phyloP scores from a whole-genome alignment of 2,329 filamentous ascomycete genomes.

The Parastagonospora nodorum region DNA sequence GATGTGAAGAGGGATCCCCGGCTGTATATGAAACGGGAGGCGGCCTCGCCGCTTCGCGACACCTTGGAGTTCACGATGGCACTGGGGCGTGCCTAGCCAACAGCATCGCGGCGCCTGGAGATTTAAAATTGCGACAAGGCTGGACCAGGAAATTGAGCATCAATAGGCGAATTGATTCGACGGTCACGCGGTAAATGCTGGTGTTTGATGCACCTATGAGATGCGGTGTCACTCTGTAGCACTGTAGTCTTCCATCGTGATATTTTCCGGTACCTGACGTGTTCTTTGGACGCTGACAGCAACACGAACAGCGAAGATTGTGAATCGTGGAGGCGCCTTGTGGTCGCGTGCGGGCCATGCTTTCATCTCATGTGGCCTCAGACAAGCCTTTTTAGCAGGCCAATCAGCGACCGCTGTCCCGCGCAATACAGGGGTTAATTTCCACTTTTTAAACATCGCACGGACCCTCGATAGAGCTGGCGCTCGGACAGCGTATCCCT shows the following conservation, averaged over 20 bases:
- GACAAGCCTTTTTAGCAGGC: constrained; percentile 25
- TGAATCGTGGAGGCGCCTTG: constrained; percentile 2
- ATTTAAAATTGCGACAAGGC: constrained; percentile 24
- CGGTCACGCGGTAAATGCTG: constrained; percentile 1
- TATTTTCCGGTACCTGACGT: too few relatives aligned
- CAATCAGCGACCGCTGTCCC: constrained; percentile 23
- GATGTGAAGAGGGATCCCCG: constrained; percentile 18
- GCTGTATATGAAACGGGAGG: constrained; percentile 35
- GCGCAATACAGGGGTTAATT: constrained; percentile 26
- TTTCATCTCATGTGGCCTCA: constrained; percentile 28
- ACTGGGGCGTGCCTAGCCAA: constrained; percentile 26
- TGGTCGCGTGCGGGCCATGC: constrained; percentile 13
- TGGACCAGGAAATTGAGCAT: constrained; percentile 14
- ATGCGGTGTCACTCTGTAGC: neutral
- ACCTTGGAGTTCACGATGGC: constrained; percentile 19
- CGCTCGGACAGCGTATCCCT: constrained; percentile 17
- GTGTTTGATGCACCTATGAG: neutral
- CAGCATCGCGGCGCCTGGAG: constrained; percentile 12
- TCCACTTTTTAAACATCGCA: constrained; percentile 42
- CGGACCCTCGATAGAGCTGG: constrained; percentile 12
- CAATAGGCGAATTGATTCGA: constrained; percentile 15
- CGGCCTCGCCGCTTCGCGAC: constrained; percentile 16
- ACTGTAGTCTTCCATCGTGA: neutral
- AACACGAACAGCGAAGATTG: neutral
- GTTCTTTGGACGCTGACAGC: neutral